Base-by-base conservation (phyloP, 768 basidiomycete species). In the Boletus fagicola region DNA sequence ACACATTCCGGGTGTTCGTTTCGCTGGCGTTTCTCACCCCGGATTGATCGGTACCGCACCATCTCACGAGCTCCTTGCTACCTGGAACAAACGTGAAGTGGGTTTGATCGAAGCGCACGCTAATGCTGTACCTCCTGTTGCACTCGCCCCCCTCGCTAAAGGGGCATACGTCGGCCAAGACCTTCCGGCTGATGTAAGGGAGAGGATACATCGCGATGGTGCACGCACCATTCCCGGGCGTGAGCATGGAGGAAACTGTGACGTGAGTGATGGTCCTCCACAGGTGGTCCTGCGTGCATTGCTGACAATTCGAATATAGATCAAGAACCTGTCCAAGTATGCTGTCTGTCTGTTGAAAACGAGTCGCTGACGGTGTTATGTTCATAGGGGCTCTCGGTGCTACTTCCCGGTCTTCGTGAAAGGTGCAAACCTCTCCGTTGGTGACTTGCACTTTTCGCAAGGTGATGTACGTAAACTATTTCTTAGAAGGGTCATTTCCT, bases 181-280 rank as follows among this genome's bases (percentile, higher is more conserved):
- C 40, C 60, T 90, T 4, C 62, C 72, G 12, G 64, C 72, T 1
- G 75, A 79, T 4, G 66, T 86, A 3, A 65, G 68, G 49, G 75
- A 77, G 58, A 85, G 80, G 76, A 82, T 92, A 54, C 75, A 76
- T 12, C 66, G 63, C 31, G 87, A 92, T 60, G 89, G 89, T 22
- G 88, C 88, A 39, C 77, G 89, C 59, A 90, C 89, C 0, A 76
- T 88, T 43, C 89, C 89, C 8, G 87, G 85, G 15, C 70, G 89
- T n/a, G 88, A 92, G 67, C 87, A 90, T 68, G 88, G 89, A 18
- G 89, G 89, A 30, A 88, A 88, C 57, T 88, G 86, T 64, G 86
- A 88, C 72, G 87, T 82, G 77, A 76, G 59, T 46, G 26, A 43
- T 43, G 26, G 40, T 40, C 35, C 31, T 7, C 0, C 8, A 5